Evolutionary conservation across 2,329 filamentous ascomycete species (phyloP).

Genomic region (Venturiaceae sp.): DNA sequence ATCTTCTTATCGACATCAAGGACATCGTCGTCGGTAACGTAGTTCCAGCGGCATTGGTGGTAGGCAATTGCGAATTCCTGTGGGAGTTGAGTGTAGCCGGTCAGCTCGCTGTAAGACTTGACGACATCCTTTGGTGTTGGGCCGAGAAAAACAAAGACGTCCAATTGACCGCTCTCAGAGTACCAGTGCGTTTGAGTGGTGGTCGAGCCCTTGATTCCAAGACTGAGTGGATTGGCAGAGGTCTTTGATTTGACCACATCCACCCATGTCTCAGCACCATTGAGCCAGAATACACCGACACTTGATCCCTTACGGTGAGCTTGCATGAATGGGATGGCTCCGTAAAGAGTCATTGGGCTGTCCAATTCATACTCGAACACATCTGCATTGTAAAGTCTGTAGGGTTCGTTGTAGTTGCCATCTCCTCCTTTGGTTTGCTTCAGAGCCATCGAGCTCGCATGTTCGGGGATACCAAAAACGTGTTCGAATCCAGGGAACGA

Average conservation of each 20-base stretch:
- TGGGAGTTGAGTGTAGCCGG: conserved; percentile 82
- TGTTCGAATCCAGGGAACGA: conserved; percentile 85
- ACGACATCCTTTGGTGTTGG: conserved; percentile 76
- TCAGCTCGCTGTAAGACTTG: conserved; percentile 77
- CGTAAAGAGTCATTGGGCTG: conserved; percentile 97
- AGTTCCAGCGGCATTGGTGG: conserved; percentile 99
- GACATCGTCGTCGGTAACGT: conserved; percentile 92
- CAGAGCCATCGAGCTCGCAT: conserved; percentile 78
- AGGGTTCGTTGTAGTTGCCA: conserved; percentile 79
- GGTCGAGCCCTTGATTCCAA: conserved; percentile 59
- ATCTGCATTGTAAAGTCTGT: conserved; percentile 90
- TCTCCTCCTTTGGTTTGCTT: conserved; percentile 84
- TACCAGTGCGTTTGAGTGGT: conserved; percentile 94
- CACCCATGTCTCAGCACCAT: conserved; percentile 94
- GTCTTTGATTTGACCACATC: conserved; percentile 78
- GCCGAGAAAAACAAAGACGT: conserved; percentile 90
- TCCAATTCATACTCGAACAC: conserved; percentile 97
- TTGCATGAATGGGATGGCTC: conserved; percentile 96
- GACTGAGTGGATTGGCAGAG: conserved; percentile 63
- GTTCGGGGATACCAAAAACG: conserved; percentile 90
- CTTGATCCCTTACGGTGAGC: conserved; percentile 89
- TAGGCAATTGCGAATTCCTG: conserved; percentile 89
- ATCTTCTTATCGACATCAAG: conserved; percentile 95
- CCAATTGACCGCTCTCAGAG: conserved; percentile 80
- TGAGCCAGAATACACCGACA: conserved; percentile 95